Conservation (phyloP, 2,329 filamentous ascomycete genomes). For the Ophiostoma sp. region DNA sequence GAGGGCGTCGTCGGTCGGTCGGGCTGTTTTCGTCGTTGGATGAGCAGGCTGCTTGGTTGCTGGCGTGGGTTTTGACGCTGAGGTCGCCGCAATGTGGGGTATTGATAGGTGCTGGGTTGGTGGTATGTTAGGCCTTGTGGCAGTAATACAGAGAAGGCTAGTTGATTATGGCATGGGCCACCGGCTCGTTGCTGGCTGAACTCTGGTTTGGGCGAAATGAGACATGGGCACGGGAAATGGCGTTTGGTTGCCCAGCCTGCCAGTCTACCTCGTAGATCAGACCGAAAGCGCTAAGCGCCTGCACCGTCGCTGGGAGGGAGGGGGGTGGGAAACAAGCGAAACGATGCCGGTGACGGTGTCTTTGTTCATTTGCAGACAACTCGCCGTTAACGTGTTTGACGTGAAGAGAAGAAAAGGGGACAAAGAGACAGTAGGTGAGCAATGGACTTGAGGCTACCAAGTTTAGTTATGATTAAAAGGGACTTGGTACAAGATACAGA, state of each 20-base stretch:
- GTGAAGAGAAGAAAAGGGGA: not conserved
- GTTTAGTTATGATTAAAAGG: not conserved
- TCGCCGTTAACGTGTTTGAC: not conserved
- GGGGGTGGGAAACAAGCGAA: not conserved
- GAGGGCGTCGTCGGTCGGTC: slow-evolving; percentile 13
- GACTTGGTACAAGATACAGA: not conserved
- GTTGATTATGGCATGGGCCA: slow-evolving; percentile 7
- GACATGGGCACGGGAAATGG: not conserved
- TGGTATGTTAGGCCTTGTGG: not conserved
- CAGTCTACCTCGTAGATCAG: not conserved
- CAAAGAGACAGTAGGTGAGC: not conserved
- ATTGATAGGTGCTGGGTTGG: slow-evolving; percentile 5
- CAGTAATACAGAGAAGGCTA: not conserved
- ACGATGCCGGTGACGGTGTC: not conserved
- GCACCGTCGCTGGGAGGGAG: slow-evolving; percentile 12
- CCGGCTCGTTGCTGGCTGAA: slow-evolving; percentile 1
- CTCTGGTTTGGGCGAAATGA: not conserved
- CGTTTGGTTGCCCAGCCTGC: slow-evolving; percentile 14
- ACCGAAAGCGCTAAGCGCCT: slow-evolving; percentile 22
- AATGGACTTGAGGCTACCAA: not conserved
- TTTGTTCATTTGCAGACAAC: not conserved
- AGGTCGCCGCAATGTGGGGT: slow-evolving; percentile 24
- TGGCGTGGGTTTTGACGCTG: slow-evolving; percentile 16
- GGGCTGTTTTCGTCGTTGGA: slow-evolving; percentile 19
- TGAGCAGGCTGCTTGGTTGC: slow-evolving; percentile 16